phyloP scores from a whole-genome alignment of 495 filamentous ascomycete genomes.

The Aspergillus bridgeri region DNA sequence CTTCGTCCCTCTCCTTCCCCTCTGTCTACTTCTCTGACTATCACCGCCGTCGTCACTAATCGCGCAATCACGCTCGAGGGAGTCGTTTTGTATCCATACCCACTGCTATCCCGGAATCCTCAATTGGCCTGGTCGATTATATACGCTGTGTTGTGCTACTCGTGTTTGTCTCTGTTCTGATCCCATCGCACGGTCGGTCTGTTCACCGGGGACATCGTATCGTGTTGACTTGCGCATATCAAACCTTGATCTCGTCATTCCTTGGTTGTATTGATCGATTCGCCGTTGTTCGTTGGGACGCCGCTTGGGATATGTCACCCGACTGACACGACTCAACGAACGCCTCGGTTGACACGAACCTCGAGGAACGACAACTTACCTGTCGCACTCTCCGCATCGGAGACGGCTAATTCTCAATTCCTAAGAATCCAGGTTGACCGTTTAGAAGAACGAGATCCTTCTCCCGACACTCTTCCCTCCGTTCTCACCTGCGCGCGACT shows the following conservation, averaged over 20 bases:
- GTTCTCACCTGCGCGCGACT: not conserved
- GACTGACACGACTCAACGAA: not conserved
- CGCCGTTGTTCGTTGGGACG: not conserved
- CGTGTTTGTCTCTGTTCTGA: not conserved
- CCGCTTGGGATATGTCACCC: conserved; percentile 4
- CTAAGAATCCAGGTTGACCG: not conserved
- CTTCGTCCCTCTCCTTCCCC: not conserved
- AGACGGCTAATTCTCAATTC: not conserved
- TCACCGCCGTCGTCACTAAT: not conserved
- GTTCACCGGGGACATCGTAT: not conserved
- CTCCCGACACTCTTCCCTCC: not conserved
- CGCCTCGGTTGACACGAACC: not conserved
- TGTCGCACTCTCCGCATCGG: not conserved
- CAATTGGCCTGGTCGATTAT: not conserved
- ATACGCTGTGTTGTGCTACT: not conserved
- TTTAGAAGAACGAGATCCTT: not conserved
- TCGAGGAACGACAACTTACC: not conserved
- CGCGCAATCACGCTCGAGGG: not conserved
- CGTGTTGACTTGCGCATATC: not conserved
- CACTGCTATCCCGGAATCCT: not conserved
- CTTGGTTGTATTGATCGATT: not conserved
- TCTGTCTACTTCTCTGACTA: not conserved
- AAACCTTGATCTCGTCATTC: not conserved
- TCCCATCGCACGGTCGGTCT: not conserved
- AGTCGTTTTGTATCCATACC: not conserved